Evolutionary conservation across 2,329 filamentous ascomycete genomes (phyloP), one percentile per base, ranked within the genome.

Genomic region (Colletotrichum sp.): DNA sequence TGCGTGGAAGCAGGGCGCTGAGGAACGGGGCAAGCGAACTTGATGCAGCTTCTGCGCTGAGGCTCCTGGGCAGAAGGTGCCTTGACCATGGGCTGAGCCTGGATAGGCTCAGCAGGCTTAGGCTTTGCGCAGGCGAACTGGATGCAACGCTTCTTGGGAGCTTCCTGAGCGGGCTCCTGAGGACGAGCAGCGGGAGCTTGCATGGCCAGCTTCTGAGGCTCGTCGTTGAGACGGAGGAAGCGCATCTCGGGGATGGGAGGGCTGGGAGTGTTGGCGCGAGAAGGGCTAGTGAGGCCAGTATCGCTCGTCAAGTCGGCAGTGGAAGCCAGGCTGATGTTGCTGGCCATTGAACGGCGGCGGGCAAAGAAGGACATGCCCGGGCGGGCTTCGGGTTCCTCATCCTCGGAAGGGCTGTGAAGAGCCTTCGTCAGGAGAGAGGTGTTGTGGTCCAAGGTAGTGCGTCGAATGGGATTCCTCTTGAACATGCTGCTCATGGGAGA

Each of bases 291-390:
- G 73, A 97, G 86, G 73, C 95, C 96, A 72, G 94, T 97, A 80
- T 98, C 97, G 83, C 96, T 98, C n/a, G 95, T 98, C 71, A 98
- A 88, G 77, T 98, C 96, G 47, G 94, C 94, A 5, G 95, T 97
- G 3, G 96, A 98, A 59, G 94, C 89, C 73, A 93, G 85, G 84
- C 95, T 98, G 77, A 92, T 86, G 80, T 93, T 96, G 86, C 95
- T 97, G 81, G 92, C 93, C 78, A 93, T 92, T 74, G 94, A 96
- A 73, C 91, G 87, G 77, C 89, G 85, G 72, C 89, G 85, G 38
- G 83, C 81, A 27, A 80, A 81, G 67, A 78, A 79, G n/a, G 79
- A 77, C 54, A 84, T 78, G 57, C 82, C 80, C 15, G 84, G 82
- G 38, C 82, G 82, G 58, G 80, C 78, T 59, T 83, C 84, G 76